A percentile compares a stretch with the other conserved stretches of the same genome.
phyloP scores from a whole-genome alignment of 345 rosid species.

The Heritiera fomes region DNA sequence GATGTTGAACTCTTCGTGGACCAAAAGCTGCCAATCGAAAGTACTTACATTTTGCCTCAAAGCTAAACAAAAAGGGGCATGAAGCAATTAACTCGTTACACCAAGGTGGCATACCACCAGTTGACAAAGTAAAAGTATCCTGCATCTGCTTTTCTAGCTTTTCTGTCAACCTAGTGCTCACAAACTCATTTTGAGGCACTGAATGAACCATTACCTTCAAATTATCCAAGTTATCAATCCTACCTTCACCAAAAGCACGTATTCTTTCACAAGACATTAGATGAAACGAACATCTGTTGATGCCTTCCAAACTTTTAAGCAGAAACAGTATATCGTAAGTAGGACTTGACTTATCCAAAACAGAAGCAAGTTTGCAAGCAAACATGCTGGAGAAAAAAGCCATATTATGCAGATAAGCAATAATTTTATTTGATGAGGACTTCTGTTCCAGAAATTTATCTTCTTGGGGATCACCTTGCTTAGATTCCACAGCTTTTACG shows the following conservation, averaged over 20 bases:
- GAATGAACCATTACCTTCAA: conserved; percentile 51
- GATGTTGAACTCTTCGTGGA: conserved; percentile 43
- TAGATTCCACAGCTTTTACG: conserved; percentile 43
- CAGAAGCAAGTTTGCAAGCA: conserved; percentile 51
- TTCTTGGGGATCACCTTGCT: conserved; percentile 30
- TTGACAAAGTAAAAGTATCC: conserved; percentile 66
- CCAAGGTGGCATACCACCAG: conserved; percentile 83
- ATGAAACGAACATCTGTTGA: conserved; percentile 68
- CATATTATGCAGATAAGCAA: conserved; percentile 28
- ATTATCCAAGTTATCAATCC: conserved; percentile 58
- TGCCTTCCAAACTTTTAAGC: conserved; percentile 74
- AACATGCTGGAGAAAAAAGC: conserved; percentile 57
- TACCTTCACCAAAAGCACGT: conserved; percentile 65
- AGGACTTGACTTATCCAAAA: conserved; percentile 52
- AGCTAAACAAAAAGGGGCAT: conserved; percentile 91
- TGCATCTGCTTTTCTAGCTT: conserved; percentile 93
- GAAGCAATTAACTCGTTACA: conserved; percentile 76
- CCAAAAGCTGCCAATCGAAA: conserved; percentile 83
- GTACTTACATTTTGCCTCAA: conserved; percentile 75
- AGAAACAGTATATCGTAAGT: conserved; percentile 63
- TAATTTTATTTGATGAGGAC: conserved; percentile 29
- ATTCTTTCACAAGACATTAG: conserved; percentile 63
- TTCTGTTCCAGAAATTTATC: conserved; percentile 24
- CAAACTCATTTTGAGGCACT: conserved; percentile 65
- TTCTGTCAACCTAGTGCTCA: conserved; percentile 80